phyloP scores from a whole-genome alignment of 331 rosid species.

The Erythrophleum ivorense region DNA sequence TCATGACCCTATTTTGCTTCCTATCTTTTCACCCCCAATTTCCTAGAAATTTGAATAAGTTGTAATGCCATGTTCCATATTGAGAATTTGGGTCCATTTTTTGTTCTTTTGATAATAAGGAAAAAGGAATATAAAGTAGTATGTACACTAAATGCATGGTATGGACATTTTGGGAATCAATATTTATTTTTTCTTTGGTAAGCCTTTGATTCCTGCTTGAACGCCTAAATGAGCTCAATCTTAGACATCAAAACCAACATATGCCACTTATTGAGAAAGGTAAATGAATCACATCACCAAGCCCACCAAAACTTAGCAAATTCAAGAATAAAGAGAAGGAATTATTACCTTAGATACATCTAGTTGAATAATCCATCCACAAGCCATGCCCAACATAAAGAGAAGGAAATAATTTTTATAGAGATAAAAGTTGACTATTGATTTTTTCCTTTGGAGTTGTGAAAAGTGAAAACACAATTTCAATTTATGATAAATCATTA shows the following conservation, averaged over 20 bases:
- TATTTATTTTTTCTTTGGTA: not conserved
- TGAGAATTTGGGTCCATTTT: constrained; percentile 13
- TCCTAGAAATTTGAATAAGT: constrained; percentile 27
- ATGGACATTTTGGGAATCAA: not conserved
- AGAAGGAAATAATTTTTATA: not conserved
- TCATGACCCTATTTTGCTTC: too few relatives aligned
- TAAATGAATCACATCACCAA: not conserved
- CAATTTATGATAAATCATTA: not conserved
- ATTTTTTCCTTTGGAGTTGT: too few relatives aligned
- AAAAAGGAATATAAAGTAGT: not conserved
- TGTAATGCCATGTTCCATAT: constrained; percentile 32
- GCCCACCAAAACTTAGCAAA: too few relatives aligned
- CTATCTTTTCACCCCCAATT: not conserved
- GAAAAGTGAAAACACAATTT: not conserved
- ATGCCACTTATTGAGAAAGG: not conserved
- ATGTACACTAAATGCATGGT: not conserved
- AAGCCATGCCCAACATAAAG: too few relatives aligned
- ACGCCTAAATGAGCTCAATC: not conserved
- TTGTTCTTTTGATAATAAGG: constrained; percentile 3
- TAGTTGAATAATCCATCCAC: too few relatives aligned
- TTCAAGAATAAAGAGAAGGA: too few relatives aligned
- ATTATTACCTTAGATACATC: too few relatives aligned
- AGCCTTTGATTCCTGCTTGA: too few relatives aligned
- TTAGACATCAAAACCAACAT: not conserved
- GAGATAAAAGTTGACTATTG: not conserved